A percentile compares a stretch with the other conserved stretches of the same genome.
These are phyloP conservation scores for Serendipita sp. DNA, from an alignment of 768 basidiomycete species.

Conservation along the genomic window DNA sequence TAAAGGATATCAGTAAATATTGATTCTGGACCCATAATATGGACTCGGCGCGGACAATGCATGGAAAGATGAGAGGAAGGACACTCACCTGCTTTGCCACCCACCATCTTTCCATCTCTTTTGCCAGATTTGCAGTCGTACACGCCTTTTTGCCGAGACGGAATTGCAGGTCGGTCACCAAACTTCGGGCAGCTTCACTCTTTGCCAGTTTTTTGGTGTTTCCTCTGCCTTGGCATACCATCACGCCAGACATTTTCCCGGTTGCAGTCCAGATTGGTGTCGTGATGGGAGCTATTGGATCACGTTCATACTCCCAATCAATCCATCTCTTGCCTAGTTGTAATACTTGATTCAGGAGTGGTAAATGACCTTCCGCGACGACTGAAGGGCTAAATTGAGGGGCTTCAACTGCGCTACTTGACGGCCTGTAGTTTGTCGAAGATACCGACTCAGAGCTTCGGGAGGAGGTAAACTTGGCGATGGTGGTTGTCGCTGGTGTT, in stretches of 20 bases:
- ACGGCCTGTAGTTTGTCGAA: too few relatives aligned
- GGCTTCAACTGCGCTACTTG: too few relatives aligned
- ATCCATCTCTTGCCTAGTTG: constrained; percentile 39
- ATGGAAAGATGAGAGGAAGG: too few relatives aligned
- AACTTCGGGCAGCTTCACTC: constrained; percentile 47
- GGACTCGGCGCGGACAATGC: too few relatives aligned
- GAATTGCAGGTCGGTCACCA: not conserved
- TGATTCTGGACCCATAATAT: too few relatives aligned
- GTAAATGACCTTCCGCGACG: constrained; percentile 38
- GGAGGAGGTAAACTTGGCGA: too few relatives aligned
- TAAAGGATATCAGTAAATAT: too few relatives aligned
- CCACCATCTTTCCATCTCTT: not conserved
- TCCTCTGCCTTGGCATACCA: constrained; percentile 45
- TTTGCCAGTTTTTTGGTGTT: constrained; percentile 64
- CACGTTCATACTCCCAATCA: constrained; percentile 53
- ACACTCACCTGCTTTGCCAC: not conserved
- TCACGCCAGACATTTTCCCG: constrained; percentile 43
- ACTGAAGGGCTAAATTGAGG: too few relatives aligned
- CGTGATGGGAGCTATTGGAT: constrained; percentile 32
- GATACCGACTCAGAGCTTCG: too few relatives aligned
- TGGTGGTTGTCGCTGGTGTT: too few relatives aligned
- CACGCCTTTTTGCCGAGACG: not conserved
- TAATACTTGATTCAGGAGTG: constrained; percentile 63
- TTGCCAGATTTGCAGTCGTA: not conserved
- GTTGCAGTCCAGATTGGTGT: constrained; percentile 63